These are phyloP conservation scores for Stephania japonica DNA, from an alignment of 164 flowering plant genomes.

Conservation along the genomic window DNA sequence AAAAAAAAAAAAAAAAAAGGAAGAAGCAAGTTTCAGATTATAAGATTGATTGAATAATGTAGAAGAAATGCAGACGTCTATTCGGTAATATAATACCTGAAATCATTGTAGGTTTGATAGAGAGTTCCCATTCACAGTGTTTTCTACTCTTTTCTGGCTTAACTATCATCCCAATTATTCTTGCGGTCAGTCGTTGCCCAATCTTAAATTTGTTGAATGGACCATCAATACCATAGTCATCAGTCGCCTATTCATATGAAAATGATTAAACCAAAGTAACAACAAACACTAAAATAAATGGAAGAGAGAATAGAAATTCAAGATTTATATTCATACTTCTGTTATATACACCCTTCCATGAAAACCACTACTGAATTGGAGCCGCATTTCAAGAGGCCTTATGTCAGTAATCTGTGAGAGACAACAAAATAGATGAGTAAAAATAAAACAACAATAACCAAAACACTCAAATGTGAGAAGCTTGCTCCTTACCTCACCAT, in stretches of 20 bases:
- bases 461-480: background rate
- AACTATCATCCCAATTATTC: constrained; percentile 46
- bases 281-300: background rate
- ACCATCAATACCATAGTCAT: constrained; percentile 33
- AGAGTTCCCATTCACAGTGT: constrained; percentile 59
- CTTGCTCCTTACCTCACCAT: constrained; percentile 67
- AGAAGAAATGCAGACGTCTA: background rate
- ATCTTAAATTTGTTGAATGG: constrained; percentile 59
- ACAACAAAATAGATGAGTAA: background rate
- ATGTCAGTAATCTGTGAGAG: constrained; percentile 63
- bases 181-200: constrained; percentile 71
- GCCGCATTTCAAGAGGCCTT: constrained; percentile 60
- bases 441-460: background rate
- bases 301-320: background rate
- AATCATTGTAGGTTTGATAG: constrained; percentile 57
- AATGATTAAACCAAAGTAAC: background rate
- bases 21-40: background rate
- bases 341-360: constrained; percentile 85
- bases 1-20: background rate
- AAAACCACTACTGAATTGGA: constrained; percentile 76
- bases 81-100: constrained; percentile 33
- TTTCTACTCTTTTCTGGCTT: constrained; percentile 29
- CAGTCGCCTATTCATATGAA: constrained; percentile 42
- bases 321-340: constrained; percentile 45
- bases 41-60: background rate